These are phyloP conservation scores for Neonectria punicea DNA, from an alignment of 2,329 filamentous ascomycete genomes.

Conservation along the genomic window DNA sequence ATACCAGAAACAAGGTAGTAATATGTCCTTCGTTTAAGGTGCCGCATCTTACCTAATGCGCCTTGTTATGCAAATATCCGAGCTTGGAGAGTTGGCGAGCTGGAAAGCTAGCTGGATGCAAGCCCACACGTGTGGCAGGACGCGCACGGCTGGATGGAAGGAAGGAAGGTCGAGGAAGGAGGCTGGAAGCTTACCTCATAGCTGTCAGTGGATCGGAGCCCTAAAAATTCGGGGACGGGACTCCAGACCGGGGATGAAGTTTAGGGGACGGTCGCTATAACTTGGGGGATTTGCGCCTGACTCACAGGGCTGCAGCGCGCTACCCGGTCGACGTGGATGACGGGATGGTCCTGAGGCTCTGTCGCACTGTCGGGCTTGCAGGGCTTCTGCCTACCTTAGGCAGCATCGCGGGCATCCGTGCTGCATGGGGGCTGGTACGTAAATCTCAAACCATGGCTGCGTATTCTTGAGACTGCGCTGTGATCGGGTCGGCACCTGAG, in stretches of 20 bases:
- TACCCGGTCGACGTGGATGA: constrained; percentile 1
- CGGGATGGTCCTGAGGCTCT: background rate
- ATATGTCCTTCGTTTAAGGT: background rate
- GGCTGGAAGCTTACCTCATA: constrained; percentile 18
- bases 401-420: background rate
- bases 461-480: constrained; percentile 31
- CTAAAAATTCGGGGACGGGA: constrained; percentile 20
- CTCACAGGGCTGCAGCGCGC: constrained; percentile 15
- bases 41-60: constrained; percentile 1
- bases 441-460: constrained; percentile 38
- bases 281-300: constrained; percentile 13
- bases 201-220: constrained; percentile 22
- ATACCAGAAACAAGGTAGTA: background rate
- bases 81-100: constrained; percentile 2
- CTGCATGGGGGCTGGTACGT: constrained; percentile 27
- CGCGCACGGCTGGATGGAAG: constrained; percentile 12
- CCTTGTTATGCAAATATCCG: constrained; percentile 18
- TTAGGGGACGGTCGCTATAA: constrained; percentile 16
- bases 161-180: constrained; percentile 11
- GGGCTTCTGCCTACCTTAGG: background rate
- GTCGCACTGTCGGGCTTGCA: background rate
- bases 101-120: constrained; percentile 11
- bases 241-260: constrained; percentile 12
- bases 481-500: constrained; percentile 30
- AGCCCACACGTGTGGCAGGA: constrained; percentile 11